Conservation (phyloP, 1,284 basidiomycete species). For the Cryptococcus sp. region DNA sequence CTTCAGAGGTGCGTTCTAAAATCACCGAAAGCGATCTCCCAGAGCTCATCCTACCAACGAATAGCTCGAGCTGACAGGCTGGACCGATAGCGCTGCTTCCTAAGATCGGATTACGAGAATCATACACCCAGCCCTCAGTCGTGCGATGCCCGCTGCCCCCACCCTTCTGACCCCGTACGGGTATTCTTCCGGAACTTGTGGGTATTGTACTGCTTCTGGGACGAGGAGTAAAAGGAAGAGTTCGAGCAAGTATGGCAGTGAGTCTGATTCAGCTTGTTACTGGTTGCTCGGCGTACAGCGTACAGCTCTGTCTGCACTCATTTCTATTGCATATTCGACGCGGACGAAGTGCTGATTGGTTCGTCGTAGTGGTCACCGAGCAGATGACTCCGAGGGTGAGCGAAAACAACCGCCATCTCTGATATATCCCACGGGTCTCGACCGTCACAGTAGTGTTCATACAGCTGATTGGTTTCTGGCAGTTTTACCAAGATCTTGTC, state of each 20-base stretch:
- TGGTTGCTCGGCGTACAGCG: not conserved
- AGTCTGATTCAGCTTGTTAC: conserved; percentile 18
- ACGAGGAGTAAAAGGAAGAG: conserved; percentile 34
- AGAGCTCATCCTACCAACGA: no score
- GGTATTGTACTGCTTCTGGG: conserved; percentile 55
- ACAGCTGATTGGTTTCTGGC: not conserved
- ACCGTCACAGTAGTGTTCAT: not conserved
- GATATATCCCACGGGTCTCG: not conserved
- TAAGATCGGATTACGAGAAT: not conserved
- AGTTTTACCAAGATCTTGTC: conserved; percentile 63
- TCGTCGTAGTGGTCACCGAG: conserved; percentile 10
- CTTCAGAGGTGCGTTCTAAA: no score
- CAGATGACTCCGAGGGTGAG: conserved; percentile 13
- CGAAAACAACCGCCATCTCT: not conserved
- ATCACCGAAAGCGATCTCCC: no score
- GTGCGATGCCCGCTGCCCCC: conserved; percentile 4
- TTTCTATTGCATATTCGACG: not conserved
- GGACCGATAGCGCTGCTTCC: not conserved
- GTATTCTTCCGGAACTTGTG: conserved; percentile 52
- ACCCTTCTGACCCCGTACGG: conserved; percentile 42
- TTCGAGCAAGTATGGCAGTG: conserved; percentile 53
- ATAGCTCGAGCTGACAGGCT: not conserved
- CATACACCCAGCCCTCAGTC: not conserved
- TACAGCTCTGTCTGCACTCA: not conserved
- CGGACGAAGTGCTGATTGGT: not conserved